These are phyloP conservation scores for Gyrodon lividus DNA, from an alignment of 768 basidiomycete genomes.

Conservation along the genomic window DNA sequence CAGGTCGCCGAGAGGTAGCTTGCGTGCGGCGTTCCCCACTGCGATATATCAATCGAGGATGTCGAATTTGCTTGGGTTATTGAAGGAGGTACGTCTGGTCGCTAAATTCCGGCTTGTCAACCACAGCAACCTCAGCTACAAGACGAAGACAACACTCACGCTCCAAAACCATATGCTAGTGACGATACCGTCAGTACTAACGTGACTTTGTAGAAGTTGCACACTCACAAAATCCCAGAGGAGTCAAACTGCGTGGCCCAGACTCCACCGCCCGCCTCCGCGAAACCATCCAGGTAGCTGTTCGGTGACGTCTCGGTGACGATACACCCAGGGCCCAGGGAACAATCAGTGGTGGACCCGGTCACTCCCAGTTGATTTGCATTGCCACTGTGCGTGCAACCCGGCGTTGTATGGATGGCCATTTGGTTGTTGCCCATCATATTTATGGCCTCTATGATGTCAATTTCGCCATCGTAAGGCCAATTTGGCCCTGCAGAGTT, in stretches of 20 bases:
- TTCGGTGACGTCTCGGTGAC: conserved; percentile 30
- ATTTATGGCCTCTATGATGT: conserved; percentile 65
- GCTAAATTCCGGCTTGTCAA: conserved; percentile 27
- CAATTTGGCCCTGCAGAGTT: conserved; percentile 29
- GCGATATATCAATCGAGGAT: conserved; percentile 36
- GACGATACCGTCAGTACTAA: conserved; percentile 1
- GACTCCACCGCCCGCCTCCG: conserved; percentile 51
- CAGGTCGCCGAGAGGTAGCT: conserved; percentile 41
- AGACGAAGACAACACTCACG: conserved; percentile 28
- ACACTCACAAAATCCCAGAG: conserved; percentile 46
- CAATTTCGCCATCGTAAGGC: conserved; percentile 52
- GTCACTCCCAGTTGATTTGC: conserved; percentile 33
- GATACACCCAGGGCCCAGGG: conserved; percentile 28
- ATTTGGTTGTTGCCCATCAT: conserved; percentile 49
- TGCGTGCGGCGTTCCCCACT: conserved; percentile 48
- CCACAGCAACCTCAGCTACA: conserved; percentile 3
- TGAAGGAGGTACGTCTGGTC: conserved; percentile 36
- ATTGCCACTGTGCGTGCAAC: conserved; percentile 35
- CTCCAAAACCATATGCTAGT: conserved; percentile 51
- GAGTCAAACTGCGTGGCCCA: conserved; percentile 71
- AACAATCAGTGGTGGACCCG: conserved; percentile 21
- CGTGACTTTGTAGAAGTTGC: neutral
- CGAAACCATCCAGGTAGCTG: conserved; percentile 25
- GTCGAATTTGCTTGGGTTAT: conserved; percentile 31
- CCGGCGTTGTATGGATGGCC: conserved; percentile 50